phyloP scores from a whole-genome alignment of 495 filamentous ascomycete species.

The Tuber umbilicatum region DNA sequence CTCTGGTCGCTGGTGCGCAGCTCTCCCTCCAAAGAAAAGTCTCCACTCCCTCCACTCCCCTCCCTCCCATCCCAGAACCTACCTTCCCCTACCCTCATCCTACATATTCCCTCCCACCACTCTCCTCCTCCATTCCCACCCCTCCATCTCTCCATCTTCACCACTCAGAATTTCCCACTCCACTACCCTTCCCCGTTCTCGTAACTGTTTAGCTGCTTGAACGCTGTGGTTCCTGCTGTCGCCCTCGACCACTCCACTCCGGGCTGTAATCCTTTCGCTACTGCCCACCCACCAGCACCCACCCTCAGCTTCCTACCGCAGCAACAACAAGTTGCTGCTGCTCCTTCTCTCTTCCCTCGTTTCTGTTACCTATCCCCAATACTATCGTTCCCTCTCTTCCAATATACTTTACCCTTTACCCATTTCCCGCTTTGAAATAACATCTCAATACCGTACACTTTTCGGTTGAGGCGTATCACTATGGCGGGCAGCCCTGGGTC shows the following conservation, averaged over 20 bases:
- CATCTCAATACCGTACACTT: background rate
- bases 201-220: constrained; percentile 1
- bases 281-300: constrained; percentile 1
- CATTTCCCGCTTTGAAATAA: background rate
- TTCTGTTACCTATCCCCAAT: background rate
- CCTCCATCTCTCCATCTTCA: constrained; percentile 1
- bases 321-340: background rate
- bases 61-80: background rate
- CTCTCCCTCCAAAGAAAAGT: background rate
- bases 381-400: background rate
- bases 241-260: background rate
- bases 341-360: background rate
- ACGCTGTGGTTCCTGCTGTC: background rate
- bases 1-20: constrained; percentile 1
- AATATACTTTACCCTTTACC: background rate
- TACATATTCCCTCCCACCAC: background rate
- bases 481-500: constrained; percentile 31
- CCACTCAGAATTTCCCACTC: constrained; percentile 1
- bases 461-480: background rate
- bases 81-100: background rate
- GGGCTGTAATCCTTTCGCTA: background rate
- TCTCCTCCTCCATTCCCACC: constrained; percentile 5
- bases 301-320: background rate
- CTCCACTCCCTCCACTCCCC: constrained; percentile 5
- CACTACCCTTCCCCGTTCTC: constrained; percentile 1